These are phyloP conservation scores for Claviceps digitariae DNA, from an alignment of 2,329 filamentous ascomycete species.

Conservation along the genomic window DNA sequence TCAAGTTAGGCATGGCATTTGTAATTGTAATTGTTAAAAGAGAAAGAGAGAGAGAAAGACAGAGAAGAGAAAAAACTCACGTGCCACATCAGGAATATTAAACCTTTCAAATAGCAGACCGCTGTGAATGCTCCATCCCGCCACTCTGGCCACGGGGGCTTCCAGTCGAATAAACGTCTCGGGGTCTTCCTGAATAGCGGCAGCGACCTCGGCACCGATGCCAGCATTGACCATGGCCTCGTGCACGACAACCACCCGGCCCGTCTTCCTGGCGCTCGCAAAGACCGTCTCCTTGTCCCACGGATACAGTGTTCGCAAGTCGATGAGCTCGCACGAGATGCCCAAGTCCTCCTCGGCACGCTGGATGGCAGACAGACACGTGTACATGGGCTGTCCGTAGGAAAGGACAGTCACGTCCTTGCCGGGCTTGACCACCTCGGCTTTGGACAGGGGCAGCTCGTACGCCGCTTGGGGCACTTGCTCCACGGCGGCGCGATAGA, in stretches of 20 bases:
- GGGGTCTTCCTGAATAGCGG: slow-evolving; percentile 67
- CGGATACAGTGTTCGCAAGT: slow-evolving; percentile 77
- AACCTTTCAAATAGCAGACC: slow-evolving; percentile 69
- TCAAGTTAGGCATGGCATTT: neutral
- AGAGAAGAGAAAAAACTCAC: slow-evolving; percentile 40
- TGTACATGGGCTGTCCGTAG: slow-evolving; percentile 82
- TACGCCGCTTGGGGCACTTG: slow-evolving; percentile 75
- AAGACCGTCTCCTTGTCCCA: slow-evolving; percentile 79
- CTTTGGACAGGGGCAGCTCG: slow-evolving; percentile 72
- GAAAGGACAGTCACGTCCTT: slow-evolving; percentile 73
- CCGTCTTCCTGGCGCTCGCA: slow-evolving; percentile 75
- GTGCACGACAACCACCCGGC: slow-evolving; percentile 75
- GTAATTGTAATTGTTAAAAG: neutral
- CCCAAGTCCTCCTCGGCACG: slow-evolving; percentile 64
- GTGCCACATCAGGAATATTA: slow-evolving; percentile 71
- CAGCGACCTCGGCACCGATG: slow-evolving; percentile 78
- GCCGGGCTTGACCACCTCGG: slow-evolving; percentile 70
- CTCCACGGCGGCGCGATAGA: slow-evolving; percentile 84
- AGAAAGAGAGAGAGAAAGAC: neutral
- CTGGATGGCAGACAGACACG: slow-evolving; percentile 63
- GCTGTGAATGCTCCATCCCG: slow-evolving; percentile 80
- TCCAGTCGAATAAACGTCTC: slow-evolving; percentile 70
- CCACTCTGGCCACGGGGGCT: slow-evolving; percentile 71
- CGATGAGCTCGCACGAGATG: slow-evolving; percentile 69
- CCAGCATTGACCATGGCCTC: slow-evolving; percentile 87